Evolutionary conservation across 805 yeast genomes (phyloP).

Genomic region (Ogataea wickerhamii): DNA sequence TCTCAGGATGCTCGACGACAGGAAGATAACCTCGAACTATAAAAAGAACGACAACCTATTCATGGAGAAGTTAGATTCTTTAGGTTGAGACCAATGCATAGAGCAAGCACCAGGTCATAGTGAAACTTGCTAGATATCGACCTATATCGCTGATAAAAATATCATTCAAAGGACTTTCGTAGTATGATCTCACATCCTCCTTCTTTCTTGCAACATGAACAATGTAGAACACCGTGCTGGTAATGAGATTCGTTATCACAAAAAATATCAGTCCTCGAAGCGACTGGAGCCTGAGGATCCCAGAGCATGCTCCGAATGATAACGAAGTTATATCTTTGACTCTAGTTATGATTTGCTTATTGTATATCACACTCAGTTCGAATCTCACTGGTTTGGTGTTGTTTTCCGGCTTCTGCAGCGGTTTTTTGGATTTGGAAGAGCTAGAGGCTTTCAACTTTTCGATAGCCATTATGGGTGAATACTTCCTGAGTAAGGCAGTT

Average conservation of each 20-base stretch:
- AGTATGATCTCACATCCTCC: constrained; percentile 36
- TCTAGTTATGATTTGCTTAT: constrained; percentile 17
- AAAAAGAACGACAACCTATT: constrained; percentile 4
- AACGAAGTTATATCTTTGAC: constrained; percentile 44
- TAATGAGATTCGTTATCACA: constrained; percentile 32
- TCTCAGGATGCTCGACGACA: constrained; percentile 2
- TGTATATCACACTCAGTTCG: constrained; percentile 17
- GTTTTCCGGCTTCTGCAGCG: not conserved
- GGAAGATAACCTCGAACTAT: constrained; percentile 4
- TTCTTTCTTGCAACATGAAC: constrained; percentile 30
- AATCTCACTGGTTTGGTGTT: constrained; percentile 13
- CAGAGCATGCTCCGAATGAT: constrained; percentile 51
- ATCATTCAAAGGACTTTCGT: constrained; percentile 36
- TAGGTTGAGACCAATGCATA: constrained; percentile 39
- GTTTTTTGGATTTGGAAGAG: not conserved
- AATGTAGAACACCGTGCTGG: constrained; percentile 32
- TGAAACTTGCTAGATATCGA: constrained; percentile 48
- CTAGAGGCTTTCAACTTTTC: constrained; percentile 2
- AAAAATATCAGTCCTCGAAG: constrained; percentile 46
- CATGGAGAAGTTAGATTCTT: constrained; percentile 4
- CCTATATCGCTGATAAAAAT: constrained; percentile 43
- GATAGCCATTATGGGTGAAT: no score
- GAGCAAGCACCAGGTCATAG: constrained; percentile 58
- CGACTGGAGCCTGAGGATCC: constrained; percentile 50
- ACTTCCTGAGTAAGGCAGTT: no score